phyloP scores from a whole-genome alignment of 2,329 filamentous ascomycete genomes.

The Aspergillus sp. region DNA sequence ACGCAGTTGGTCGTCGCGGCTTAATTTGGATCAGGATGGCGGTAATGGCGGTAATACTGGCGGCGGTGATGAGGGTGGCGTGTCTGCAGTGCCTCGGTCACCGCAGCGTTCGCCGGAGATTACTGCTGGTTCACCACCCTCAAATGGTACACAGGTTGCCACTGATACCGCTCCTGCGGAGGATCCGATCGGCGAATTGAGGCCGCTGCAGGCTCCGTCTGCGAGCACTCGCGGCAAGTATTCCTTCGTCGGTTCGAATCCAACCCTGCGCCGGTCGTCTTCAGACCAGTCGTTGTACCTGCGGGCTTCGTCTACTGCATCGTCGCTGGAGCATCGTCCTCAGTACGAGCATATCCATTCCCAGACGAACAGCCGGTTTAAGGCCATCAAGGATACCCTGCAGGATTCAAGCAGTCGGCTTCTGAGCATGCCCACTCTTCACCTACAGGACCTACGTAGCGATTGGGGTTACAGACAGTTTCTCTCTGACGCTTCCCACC shows the following conservation, averaged over 20 bases:
- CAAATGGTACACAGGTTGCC: background rate
- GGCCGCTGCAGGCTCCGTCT: constrained; percentile 20
- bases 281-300: constrained; percentile 77
- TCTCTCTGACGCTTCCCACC: constrained; percentile 27
- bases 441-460: constrained; percentile 38
- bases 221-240: constrained; percentile 31
- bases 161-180: constrained; percentile 18
- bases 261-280: constrained; percentile 57
- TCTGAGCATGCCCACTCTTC: constrained; percentile 48
- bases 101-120: constrained; percentile 11
- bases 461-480: constrained; percentile 38
- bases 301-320: constrained; percentile 72
- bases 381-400: constrained; percentile 85
- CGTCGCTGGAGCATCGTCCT: constrained; percentile 80
- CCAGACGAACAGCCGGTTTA: constrained; percentile 84
- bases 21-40: constrained; percentile 20
- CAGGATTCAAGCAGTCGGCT: constrained; percentile 77
- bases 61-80: background rate
- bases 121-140: constrained; percentile 14
- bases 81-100: constrained; percentile 4
- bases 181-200: constrained; percentile 35
- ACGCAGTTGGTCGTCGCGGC: constrained; percentile 25
- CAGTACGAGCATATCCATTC: constrained; percentile 77
- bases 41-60: background rate
- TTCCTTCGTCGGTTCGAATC: constrained; percentile 30